Percentiles rank a stretch among this genome's conserved stretches.
Conservation (phyloP, 306 rosid genomes). For the Cicer chorassanicum region DNA sequence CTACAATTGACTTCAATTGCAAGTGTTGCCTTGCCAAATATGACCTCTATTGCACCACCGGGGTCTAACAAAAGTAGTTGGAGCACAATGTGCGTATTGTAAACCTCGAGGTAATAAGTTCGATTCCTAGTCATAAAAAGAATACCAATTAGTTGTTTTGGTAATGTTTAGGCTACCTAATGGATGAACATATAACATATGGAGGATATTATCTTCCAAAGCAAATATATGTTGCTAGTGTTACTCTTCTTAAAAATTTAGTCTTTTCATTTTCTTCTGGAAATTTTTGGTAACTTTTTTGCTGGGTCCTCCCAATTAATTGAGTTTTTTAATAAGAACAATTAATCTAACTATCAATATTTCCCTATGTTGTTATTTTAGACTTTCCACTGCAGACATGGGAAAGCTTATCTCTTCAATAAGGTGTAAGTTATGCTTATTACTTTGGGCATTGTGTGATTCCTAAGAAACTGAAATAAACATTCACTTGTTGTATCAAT, state of each 20-base stretch:
- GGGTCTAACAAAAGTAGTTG: too few relatives aligned
- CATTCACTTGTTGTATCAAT: constrained; percentile 15
- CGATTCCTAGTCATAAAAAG: too few relatives aligned
- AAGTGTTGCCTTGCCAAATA: constrained; percentile 1
- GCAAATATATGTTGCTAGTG: background rate
- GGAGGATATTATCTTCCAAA: constrained; percentile 25
- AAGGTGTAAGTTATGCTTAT: constrained; percentile 86
- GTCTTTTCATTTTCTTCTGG: background rate
- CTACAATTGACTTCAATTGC: constrained; percentile 29
- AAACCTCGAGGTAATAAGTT: too few relatives aligned
- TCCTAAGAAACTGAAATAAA: constrained; percentile 27
- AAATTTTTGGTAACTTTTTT: constrained; percentile 17
- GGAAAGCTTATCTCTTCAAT: constrained; percentile 92
- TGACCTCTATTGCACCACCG: background rate
- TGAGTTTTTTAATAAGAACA: constrained; percentile 32
- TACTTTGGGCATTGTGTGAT: constrained; percentile 37
- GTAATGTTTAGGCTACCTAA: too few relatives aligned
- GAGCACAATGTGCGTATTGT: too few relatives aligned
- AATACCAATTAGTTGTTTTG: too few relatives aligned
- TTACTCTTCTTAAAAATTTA: constrained; percentile 1
- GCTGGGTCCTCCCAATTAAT: constrained; percentile 20
- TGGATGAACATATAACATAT: background rate
- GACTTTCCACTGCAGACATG: constrained; percentile 80
- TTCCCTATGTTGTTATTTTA: constrained; percentile 58
- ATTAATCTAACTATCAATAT: constrained; percentile 49